Conservation (phyloP, 2,329 filamentous ascomycete genomes). For the Macrophomina pseudophaseolina region DNA sequence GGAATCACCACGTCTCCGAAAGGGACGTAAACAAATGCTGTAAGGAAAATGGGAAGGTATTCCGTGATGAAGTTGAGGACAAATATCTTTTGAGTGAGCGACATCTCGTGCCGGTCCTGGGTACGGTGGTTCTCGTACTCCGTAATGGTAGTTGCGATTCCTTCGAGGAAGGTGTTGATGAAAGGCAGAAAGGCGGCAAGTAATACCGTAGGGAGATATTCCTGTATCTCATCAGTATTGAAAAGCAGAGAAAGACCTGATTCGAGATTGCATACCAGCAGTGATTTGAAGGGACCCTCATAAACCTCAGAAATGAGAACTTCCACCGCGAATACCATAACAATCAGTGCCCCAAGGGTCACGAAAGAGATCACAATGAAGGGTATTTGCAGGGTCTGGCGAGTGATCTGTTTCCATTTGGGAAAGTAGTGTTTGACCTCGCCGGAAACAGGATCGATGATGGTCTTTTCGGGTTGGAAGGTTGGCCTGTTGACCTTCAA, state of each 20-base stretch:
- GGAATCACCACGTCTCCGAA: constrained; percentile 37
- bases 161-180: constrained; percentile 37
- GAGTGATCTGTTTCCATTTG: constrained; percentile 37
- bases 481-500: constrained; percentile 40
- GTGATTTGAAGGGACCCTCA: constrained; percentile 39
- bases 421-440: constrained; percentile 37
- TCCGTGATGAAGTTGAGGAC: constrained; percentile 43
- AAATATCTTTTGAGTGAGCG: constrained; percentile 42
- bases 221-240: constrained; percentile 32
- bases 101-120: constrained; percentile 39
- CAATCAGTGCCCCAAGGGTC: constrained; percentile 37
- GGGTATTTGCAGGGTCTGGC: constrained; percentile 39
- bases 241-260: too few species aligned
- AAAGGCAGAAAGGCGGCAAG: constrained; percentile 39
- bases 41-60: constrained; percentile 43
- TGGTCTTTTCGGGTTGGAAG: constrained; percentile 35
- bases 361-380: constrained; percentile 38
- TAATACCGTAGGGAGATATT: constrained; percentile 41
- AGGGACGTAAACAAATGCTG: constrained; percentile 41
- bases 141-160: constrained; percentile 37
- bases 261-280: constrained; percentile 32
- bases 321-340: constrained; percentile 39
- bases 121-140: constrained; percentile 44
- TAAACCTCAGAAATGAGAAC: constrained; percentile 42
- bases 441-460: constrained; percentile 35